Evolutionary conservation across 768 basidiomycete species (phyloP).

Genomic region (Paxillus ammoniavirescens): DNA sequence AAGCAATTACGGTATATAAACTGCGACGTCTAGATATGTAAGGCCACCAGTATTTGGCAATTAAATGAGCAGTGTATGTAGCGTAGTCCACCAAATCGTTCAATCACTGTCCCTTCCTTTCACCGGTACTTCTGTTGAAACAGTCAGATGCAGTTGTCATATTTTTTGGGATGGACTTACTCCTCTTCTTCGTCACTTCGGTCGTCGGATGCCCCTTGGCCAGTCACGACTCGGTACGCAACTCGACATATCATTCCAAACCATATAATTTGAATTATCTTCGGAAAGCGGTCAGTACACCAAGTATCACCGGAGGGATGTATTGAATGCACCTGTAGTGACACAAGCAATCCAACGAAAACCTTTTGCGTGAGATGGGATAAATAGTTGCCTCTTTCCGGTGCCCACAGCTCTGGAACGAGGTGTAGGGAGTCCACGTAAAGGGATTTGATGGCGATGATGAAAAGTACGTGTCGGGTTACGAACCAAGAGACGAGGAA

Average conservation of each 20-base stretch:
- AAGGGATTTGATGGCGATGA: slow-evolving; percentile 63
- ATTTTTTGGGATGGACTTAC: slow-evolving; percentile 34
- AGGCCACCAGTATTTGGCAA: slow-evolving; percentile 16
- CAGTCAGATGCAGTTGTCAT: slow-evolving; percentile 9
- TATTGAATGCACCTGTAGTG: slow-evolving; percentile 52
- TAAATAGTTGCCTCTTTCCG: slow-evolving; percentile 54
- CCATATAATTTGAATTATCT: slow-evolving; percentile 83
- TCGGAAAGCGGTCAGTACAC: slow-evolving; percentile 7
- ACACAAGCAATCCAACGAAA: slow-evolving; percentile 56
- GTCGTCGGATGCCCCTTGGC: slow-evolving; percentile 75
- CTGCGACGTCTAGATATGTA: slow-evolving; percentile 26
- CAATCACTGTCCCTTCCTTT: slow-evolving; percentile 26
- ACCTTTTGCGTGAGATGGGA: slow-evolving; percentile 40
- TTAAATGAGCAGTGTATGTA: slow-evolving; percentile 24
- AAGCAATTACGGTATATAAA: slow-evolving; percentile 29
- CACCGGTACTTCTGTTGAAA: slow-evolving; percentile 12
- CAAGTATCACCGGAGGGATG: not conserved
- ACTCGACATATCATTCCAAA: slow-evolving; percentile 82
- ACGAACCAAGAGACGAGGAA: slow-evolving; percentile 92
- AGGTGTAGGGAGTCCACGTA: slow-evolving; percentile 48
- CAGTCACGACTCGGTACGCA: slow-evolving; percentile 76
- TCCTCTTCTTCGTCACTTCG: slow-evolving; percentile 79
- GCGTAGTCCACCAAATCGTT: slow-evolving; percentile 22
- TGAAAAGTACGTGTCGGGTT: slow-evolving; percentile 84
- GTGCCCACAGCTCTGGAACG: slow-evolving; percentile 57